These are phyloP conservation scores for Irpex sp. DNA, from an alignment of 1,284 basidiomycete species.

Conservation along the genomic window DNA sequence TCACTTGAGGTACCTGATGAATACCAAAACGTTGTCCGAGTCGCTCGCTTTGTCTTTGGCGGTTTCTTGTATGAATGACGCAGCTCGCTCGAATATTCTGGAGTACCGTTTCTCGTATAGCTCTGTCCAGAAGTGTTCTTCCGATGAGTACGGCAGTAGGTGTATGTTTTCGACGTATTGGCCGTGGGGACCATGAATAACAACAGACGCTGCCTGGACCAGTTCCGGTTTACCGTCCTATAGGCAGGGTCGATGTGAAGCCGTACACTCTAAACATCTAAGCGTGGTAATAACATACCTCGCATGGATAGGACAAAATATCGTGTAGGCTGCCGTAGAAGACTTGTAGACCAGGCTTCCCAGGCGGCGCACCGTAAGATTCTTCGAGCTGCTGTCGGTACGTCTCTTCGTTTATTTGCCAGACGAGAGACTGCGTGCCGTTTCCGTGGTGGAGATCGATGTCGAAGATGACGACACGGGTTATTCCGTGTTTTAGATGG, in stretches of 20 bases:
- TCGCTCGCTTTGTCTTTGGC: constrained; percentile 41
- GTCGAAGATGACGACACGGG: constrained; percentile 85
- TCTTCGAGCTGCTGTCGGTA: constrained; percentile 63
- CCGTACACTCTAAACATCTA: background rate
- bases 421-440: constrained; percentile 88
- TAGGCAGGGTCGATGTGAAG: background rate
- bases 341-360: constrained; percentile 58
- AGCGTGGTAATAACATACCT: constrained; percentile 41
- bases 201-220: constrained; percentile 83
- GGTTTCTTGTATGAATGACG: constrained; percentile 69
- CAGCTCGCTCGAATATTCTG: constrained; percentile 70
- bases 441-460: constrained; percentile 96
- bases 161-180: constrained; percentile 94
- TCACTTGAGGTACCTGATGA: constrained; percentile 69
- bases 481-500: constrained; percentile 64
- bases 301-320: constrained; percentile 89
- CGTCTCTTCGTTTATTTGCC: constrained; percentile 90
- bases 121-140: constrained; percentile 74
- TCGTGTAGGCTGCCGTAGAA: constrained; percentile 93
- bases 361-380: constrained; percentile 30
- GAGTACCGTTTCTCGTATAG: constrained; percentile 72
- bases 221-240: constrained; percentile 79
- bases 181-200: constrained; percentile 79
- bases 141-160: constrained; percentile 71
- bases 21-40: constrained; percentile 74